Percentiles rank a stretch among this genome's conserved stretches.
Evolutionary conservation across 257 asterid species (phyloP).

Genomic region (Verbascum thapsus): DNA sequence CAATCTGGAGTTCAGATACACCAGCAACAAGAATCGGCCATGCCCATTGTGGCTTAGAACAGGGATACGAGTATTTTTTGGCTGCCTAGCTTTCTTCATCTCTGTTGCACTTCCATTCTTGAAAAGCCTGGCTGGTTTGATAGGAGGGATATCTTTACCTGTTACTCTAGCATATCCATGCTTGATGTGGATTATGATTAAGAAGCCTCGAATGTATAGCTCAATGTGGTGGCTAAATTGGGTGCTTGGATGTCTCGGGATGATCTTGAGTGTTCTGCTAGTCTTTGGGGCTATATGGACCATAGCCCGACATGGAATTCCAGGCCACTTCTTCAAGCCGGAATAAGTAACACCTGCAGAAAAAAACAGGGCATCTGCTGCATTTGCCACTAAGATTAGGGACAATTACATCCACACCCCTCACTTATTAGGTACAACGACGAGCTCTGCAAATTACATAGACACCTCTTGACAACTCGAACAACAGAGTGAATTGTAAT

Average conservation of each 20-base stretch:
- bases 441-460: too few relatives aligned
- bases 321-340: constrained; percentile 76
- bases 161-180: constrained; percentile 90
- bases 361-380: background rate
- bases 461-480: too few relatives aligned
- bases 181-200: constrained; percentile 74
- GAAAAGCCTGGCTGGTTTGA: constrained; percentile 73
- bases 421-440: too few relatives aligned
- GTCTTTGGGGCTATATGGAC: constrained; percentile 76
- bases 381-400: background rate
- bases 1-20: constrained; percentile 79
- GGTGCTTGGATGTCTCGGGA: constrained; percentile 68
- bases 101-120: constrained; percentile 80
- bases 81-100: constrained; percentile 75
- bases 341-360: constrained; percentile 36
- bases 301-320: constrained; percentile 68
- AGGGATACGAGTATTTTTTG: constrained; percentile 56
- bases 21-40: constrained; percentile 65
- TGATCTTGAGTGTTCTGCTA: constrained; percentile 57
- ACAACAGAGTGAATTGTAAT: too few relatives aligned
- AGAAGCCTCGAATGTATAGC: constrained; percentile 53
- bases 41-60: constrained; percentile 87
- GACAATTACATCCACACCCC: too few relatives aligned
- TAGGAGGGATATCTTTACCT: constrained; percentile 81
- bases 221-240: constrained; percentile 72